Base-by-base conservation (phyloP, 2,329 filamentous ascomycete species). In the Fusarium sp. region DNA sequence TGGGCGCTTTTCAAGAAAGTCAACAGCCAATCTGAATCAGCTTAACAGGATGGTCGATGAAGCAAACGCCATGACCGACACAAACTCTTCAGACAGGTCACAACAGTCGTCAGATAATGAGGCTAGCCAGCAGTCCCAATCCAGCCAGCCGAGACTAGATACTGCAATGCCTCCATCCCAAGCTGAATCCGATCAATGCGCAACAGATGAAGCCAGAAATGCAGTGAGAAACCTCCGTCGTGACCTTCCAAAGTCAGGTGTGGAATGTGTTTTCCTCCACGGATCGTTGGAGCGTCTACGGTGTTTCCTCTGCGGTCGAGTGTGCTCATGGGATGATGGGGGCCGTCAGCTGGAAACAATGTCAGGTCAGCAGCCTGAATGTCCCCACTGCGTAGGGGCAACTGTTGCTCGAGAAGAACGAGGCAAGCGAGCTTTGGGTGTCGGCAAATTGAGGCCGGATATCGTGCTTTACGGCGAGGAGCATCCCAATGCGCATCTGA, bases 401-500 rank as follows among this genome's bases (percentile, higher is more conserved):
- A 89, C 88, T 5, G 85, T 86, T 2, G 87, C 87, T 8, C 84
- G 91, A 31, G 84, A 89, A 68, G 89, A 89, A 63, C 86, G 82
- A 49, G 91, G 91, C 15, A 91, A 92, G 74, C 84, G 91, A 61
- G 88, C 88, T 0, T 81, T 92, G 8, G 89, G 89, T 6, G 85
- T 92, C 5, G 91, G 91, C 33, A 89, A 89, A 63, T 81, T 93
- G 20, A 83, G 91, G 38, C 91, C 91, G 1, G 90, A 93, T 71
- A 91, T 93, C 71, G 91, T 93, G 3, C 81, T 93, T 2, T 93
- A 93, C 73, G 91, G 91, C 23, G 91, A 93, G 75, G 90, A 92
- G 53, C 90, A 93, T 70, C 91, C 91, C 1, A 86, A 86, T 31
- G 88, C 89, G 3, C 88, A 92, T 61, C 82, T 91, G 8, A 91